Percentiles rank a stretch among this genome's conserved stretches.
These are phyloP conservation scores for Xylariaceae sp. DNA, from an alignment of 2,329 filamentous ascomycete genomes.

Conservation along the genomic window DNA sequence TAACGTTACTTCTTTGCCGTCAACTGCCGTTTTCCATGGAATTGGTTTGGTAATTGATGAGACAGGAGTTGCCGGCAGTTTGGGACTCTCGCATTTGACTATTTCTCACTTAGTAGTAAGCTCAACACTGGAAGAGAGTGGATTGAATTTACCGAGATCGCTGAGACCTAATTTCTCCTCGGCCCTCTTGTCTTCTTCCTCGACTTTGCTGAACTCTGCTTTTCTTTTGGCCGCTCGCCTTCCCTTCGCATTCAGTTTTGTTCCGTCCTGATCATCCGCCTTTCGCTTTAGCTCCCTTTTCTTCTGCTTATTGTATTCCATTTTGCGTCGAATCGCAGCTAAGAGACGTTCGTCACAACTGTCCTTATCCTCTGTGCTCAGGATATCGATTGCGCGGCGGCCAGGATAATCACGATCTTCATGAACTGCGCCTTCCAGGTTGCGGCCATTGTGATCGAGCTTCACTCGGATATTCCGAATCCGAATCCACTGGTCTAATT, in stretches of 20 bases:
- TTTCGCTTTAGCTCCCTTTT: constrained; percentile 27
- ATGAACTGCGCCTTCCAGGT: constrained; percentile 70
- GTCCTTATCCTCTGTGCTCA: constrained; percentile 41
- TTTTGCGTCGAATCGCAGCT: constrained; percentile 59
- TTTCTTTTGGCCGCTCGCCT: constrained; percentile 29
- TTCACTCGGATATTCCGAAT: constrained; percentile 73
- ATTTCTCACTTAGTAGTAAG: constrained; percentile 19
- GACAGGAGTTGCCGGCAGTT: constrained; percentile 34
- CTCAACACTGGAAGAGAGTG: not conserved
- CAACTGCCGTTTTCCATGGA: constrained; percentile 40
- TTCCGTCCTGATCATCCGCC: constrained; percentile 11
- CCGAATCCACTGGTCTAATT: constrained; percentile 57
- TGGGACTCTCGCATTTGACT: constrained; percentile 46
- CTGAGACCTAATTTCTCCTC: constrained; percentile 31
- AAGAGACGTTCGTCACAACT: constrained; percentile 46
- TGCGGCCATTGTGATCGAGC: constrained; percentile 43
- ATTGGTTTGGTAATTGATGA: constrained; percentile 38
- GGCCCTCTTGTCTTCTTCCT: constrained; percentile 27
- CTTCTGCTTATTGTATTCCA: constrained; percentile 53
- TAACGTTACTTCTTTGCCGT: constrained; percentile 34
- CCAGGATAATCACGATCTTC: constrained; percentile 45
- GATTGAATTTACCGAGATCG: constrained; percentile 22
- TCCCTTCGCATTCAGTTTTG: constrained; percentile 20
- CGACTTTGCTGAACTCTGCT: constrained; percentile 18
- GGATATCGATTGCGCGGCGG: constrained; percentile 55